phyloP scores from a whole-genome alignment of 495 filamentous ascomycete genomes.

The Lophiostoma macrostomum region DNA sequence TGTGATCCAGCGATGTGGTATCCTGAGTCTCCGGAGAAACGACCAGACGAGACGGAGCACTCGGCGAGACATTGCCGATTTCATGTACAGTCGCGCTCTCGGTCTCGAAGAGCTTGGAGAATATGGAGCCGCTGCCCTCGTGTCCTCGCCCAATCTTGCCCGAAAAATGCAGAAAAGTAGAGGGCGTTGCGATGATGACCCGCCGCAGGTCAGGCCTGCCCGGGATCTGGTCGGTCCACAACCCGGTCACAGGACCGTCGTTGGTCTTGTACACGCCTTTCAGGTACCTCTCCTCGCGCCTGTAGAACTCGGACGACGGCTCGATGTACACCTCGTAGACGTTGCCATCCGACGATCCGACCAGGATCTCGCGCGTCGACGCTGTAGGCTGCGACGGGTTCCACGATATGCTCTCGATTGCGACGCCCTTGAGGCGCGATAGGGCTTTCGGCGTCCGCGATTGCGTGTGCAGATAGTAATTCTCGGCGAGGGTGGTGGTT shows the following conservation, averaged over 20 bases:
- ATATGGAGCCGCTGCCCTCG: conserved; percentile 79
- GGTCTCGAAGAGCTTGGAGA: conserved; percentile 79
- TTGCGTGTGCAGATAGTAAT: conserved; percentile 96
- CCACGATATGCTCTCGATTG: conserved; percentile 89
- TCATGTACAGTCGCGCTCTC: conserved; percentile 76
- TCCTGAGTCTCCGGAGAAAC: conserved; percentile 72
- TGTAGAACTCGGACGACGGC: conserved; percentile 86
- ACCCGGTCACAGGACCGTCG: conserved; percentile 74
- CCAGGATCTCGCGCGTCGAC: conserved; percentile 90
- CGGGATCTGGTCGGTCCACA: conserved; percentile 73
- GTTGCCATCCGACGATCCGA: conserved; percentile 88
- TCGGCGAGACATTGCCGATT: conserved; percentile 51
- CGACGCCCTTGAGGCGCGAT: conserved; percentile 76
- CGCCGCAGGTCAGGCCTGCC: conserved; percentile 65
- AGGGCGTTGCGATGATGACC: conserved; percentile 73
- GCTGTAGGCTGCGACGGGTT: conserved; percentile 94
- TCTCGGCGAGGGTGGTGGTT: conserved; percentile 86
- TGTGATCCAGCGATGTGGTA: conserved; percentile 43
- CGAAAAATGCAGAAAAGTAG: conserved; percentile 69
- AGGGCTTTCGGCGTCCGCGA: conserved; percentile 81
- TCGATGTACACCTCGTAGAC: conserved; percentile 97
- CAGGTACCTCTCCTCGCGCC: conserved; percentile 88
- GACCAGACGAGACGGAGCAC: conserved; percentile 60
- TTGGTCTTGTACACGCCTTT: conserved; percentile 73
- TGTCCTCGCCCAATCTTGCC: conserved; percentile 73